Evolutionary conservation across 2,329 filamentous ascomycete genomes (phyloP).

Genomic region (Rhynchosporium graminicola): DNA sequence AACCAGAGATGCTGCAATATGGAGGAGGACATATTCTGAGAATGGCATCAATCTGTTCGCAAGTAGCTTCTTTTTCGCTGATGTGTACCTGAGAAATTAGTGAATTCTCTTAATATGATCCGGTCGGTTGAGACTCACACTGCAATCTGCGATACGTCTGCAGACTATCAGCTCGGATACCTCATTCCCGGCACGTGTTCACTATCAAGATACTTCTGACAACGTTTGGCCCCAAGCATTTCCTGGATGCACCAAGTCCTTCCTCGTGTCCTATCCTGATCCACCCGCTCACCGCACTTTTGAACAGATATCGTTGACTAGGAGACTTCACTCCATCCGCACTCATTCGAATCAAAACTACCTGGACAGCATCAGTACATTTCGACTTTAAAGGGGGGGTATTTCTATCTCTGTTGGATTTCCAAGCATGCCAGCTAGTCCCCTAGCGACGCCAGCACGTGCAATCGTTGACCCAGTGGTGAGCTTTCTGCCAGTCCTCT

Average conservation of each 20-base stretch:
- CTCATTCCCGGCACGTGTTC: slow-evolving; percentile 24
- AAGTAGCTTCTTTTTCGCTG: background rate
- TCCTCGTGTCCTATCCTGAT: slow-evolving; percentile 44
- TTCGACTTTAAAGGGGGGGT: background rate
- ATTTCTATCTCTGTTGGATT: slow-evolving; percentile 46
- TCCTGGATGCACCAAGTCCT: slow-evolving; percentile 43
- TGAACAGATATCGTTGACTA: slow-evolving; percentile 43
- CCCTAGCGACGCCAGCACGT: slow-evolving; percentile 46
- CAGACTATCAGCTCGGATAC: slow-evolving; percentile 14
- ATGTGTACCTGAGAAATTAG: slow-evolving; percentile 17
- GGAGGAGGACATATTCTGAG: slow-evolving; percentile 38
- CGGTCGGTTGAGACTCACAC: slow-evolving; percentile 39
- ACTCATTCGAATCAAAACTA: slow-evolving; percentile 49
- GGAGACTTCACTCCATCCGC: slow-evolving; percentile 46
- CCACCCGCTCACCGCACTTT: slow-evolving; percentile 43
- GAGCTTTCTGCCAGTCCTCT: slow-evolving; percentile 39
- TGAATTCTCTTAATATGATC: background rate
- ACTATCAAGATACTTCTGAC: slow-evolving; percentile 49
- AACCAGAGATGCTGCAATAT: slow-evolving; percentile 44
- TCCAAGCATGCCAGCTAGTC: slow-evolving; percentile 48
- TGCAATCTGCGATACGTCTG: slow-evolving; percentile 49
- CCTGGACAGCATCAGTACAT: slow-evolving; percentile 26
- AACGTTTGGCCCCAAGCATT: slow-evolving; percentile 46
- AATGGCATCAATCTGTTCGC: too few relatives aligned
- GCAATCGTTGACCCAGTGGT: slow-evolving; percentile 42